Evolutionary conservation across 495 filamentous ascomycete species (phyloP), one percentile per base, ranked within the genome.

Genomic region (Aspergillus bridgeri): DNA sequence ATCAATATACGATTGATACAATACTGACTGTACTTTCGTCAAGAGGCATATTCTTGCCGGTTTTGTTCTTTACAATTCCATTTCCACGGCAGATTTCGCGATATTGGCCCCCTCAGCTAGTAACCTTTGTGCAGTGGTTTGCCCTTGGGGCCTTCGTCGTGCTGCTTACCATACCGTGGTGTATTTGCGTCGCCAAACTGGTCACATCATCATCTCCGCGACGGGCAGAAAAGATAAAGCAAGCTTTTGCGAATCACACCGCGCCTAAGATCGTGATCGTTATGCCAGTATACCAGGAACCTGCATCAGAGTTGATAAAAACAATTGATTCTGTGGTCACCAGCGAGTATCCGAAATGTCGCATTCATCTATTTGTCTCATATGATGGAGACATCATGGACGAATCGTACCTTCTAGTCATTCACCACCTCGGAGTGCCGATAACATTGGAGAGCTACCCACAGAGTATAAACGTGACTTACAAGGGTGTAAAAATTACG

Each of bases 271-370:
- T 95, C 6, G 92, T 98, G 44, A 91, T 98, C 54, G 88, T 98
- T 45, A 97, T 98, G 91, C 94, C 94, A 3, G 94, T 91, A 63
- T 98, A 96, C 75, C 96, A 96, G 69, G 94, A 98, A 70, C 85
- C 89, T 7, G 89, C 92, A 3, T 87, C 87, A 0, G 78, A 95
- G n/a, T 74, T 98, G 58, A 78, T 98, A 51, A 89, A 90, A 27
- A 95, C 94, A 3, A 82, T 97, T 51, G 86, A 96, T 70, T 97
- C 93, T 0, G 87, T 97, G 13, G 92, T 96, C 21, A 87, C 93
- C 61, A 95, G 92, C 75, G 93, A 97, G 56, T 98, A 98, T 63
- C 94, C 94, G 20, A 83, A 91, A 9, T 86, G 88, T 8, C 98
- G 94, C 70, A 88, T 98, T 46, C 94, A 98, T 70, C 86, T 98